These are phyloP conservation scores for Epichloe aotearoae DNA, from an alignment of 2,329 filamentous ascomycete species.

Conservation along the genomic window DNA sequence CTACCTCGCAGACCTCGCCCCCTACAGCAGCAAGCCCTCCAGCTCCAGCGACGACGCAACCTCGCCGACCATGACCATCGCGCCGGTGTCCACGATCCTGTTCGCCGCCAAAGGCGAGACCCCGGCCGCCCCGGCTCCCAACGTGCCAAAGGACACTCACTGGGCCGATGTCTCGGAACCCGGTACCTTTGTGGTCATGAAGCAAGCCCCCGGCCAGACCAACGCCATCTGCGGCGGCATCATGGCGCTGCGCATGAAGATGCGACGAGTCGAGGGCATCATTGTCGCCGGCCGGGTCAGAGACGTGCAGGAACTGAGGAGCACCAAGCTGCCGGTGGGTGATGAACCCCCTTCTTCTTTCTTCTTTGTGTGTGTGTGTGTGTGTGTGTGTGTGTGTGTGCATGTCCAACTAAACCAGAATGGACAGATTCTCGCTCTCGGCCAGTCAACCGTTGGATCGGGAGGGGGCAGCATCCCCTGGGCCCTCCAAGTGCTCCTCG, in stretches of 20 bases:
- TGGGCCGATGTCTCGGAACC: conserved; percentile 53
- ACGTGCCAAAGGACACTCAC: conserved; percentile 46
- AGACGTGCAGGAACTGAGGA: conserved; percentile 48
- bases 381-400: no score
- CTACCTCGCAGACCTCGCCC: conserved; percentile 45
- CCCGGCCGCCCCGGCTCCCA: conserved; percentile 21
- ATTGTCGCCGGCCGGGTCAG: conserved; percentile 57
- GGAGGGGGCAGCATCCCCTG: conserved; percentile 43
- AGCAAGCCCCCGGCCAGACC: conserved; percentile 49
- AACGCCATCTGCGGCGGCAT: conserved; percentile 68
- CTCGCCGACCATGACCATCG: conserved; percentile 32
- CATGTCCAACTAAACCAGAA: background rate
- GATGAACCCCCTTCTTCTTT: no score
- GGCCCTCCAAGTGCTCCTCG: conserved; percentile 32
- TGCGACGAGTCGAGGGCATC: conserved; percentile 44
- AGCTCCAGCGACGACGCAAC: conserved; percentile 9
- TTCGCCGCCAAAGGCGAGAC: conserved; percentile 45
- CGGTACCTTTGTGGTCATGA: conserved; percentile 51
- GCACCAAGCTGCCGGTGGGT: conserved; percentile 38
- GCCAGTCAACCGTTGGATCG: conserved; percentile 43
- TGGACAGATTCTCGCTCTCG: conserved; percentile 39
- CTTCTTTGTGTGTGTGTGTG: no score
- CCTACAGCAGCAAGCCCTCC: conserved; percentile 17
- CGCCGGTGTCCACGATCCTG: conserved; percentile 46
- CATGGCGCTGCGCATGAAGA: conserved; percentile 57